Base-by-base conservation (phyloP, 768 basidiomycete genomes). In the Russula earlei region DNA sequence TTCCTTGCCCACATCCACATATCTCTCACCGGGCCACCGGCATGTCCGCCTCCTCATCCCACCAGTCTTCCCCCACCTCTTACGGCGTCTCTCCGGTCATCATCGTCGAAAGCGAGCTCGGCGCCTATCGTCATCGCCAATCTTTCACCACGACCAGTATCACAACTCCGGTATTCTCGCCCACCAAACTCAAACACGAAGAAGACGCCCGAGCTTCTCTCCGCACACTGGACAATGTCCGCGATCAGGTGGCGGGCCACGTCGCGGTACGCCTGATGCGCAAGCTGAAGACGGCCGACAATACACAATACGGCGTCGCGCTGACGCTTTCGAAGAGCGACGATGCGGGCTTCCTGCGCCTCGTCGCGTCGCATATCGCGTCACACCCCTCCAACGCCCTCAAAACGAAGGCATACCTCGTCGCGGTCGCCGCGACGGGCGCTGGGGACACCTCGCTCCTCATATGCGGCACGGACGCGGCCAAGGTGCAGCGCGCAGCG, bases 401-500 rank as follows among this genome's bases (percentile, higher is more conserved):
- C 27, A 62, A 70, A 15, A 54, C 47, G 3, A 60, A 59, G 36
- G 27, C 54, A 5, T 77, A 79, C 65, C 73, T 83, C 49, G 80
- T 84, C 57, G 76, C 77, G 15, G 61, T 85, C 58, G 78, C 75
- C 17, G 78, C 80, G 0, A 77, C 77, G 5, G 73, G 75, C 56
- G 10, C 54, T 4, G 64, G 64, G 4, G 51, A 58, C 49, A 60
- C 62, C 6, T 66, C 74, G 2, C 71, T 89, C 12, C 71, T 87
- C 52, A 72, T 89, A 52, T 77, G 75, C 47, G 80, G 80, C 9
- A 79, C 83, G 7, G 74, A 77, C 1, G 68, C 71, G 11, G 75
- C 77, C 9, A 76, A 78, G 48, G 75, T 87, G n/a, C 78, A 83
- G 49, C 80, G 84, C 20, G 85, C 85, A 0, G 74, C 80, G 24